Evolutionary conservation across 108 stramenopile genomes (phyloP).

Genomic region (Poteriospumella lacustris): DNA sequence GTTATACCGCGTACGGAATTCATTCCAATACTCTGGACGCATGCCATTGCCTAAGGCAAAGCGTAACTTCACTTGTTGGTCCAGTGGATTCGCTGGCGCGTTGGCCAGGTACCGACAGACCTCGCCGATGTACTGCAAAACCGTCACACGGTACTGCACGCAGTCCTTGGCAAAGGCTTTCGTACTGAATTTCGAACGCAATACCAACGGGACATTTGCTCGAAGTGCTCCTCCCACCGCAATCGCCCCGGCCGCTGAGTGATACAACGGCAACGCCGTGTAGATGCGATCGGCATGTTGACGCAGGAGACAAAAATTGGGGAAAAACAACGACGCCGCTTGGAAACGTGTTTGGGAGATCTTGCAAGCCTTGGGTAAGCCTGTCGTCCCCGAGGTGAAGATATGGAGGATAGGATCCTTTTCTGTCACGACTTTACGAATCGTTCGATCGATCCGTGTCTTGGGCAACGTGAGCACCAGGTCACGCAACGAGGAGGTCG

Average conservation of each 20-base stretch:
- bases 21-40: slow-evolving; percentile 53
- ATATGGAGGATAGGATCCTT: slow-evolving; percentile 29
- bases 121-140: slow-evolving; percentile 60
- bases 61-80: slow-evolving; percentile 32
- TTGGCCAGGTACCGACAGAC: slow-evolving; percentile 43
- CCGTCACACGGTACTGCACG: slow-evolving; percentile 34
- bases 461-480: neutral
- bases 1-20: slow-evolving; percentile 44
- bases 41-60: slow-evolving; percentile 60
- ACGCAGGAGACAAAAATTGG: neutral
- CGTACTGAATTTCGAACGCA: slow-evolving; percentile 48
- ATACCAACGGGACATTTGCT: slow-evolving; percentile 38
- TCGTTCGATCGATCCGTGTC: neutral
- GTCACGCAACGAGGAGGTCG: neutral
- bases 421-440: neutral
- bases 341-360: slow-evolving; percentile 39
- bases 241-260: slow-evolving; percentile 52
- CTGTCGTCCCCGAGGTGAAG: slow-evolving; percentile 51
- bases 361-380: slow-evolving; percentile 51
- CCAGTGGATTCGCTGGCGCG: slow-evolving; percentile 10
- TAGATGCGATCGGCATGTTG: slow-evolving; percentile 45
- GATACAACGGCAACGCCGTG: slow-evolving; percentile 53
- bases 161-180: slow-evolving; percentile 44
- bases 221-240: slow-evolving; percentile 32
- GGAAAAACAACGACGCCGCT: neutral